These are phyloP conservation scores for Botrytis squamosa DNA, from an alignment of 2,329 filamentous ascomycete genomes.

Conservation along the genomic window DNA sequence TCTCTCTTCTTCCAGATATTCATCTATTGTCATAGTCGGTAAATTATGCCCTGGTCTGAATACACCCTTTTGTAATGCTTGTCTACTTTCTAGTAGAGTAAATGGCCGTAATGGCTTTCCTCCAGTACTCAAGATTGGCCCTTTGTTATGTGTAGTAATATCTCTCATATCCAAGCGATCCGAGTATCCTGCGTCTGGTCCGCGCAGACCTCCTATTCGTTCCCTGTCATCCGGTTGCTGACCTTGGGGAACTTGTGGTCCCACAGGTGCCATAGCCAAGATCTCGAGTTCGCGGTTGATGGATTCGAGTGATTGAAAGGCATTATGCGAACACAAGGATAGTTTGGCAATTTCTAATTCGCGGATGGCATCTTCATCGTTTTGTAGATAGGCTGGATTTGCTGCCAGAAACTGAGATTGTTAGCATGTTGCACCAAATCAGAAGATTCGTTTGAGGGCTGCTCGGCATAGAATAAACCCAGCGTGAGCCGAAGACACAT, in stretches of 20 bases:
- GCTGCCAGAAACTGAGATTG: slow-evolving; percentile 54
- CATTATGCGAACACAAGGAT: slow-evolving; percentile 69
- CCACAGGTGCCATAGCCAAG: slow-evolving; percentile 67
- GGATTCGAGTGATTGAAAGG: slow-evolving; percentile 85
- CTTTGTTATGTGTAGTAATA: slow-evolving; percentile 50
- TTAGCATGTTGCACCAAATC: slow-evolving; percentile 25
- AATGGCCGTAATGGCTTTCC: slow-evolving; percentile 91
- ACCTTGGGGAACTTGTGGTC: slow-evolving; percentile 46
- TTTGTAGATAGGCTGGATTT: slow-evolving; percentile 60
- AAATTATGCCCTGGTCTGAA: slow-evolving; percentile 90
- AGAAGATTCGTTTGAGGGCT: no score
- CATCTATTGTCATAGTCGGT: slow-evolving; percentile 96
- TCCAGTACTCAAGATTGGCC: slow-evolving; percentile 72
- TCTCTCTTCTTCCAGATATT: slow-evolving; percentile 91
- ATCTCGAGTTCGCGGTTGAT: slow-evolving; percentile 83
- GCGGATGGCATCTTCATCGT: slow-evolving; percentile 82
- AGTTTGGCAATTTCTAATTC: slow-evolving; percentile 76
- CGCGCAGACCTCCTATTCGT: slow-evolving; percentile 41
- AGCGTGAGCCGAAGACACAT: slow-evolving; percentile 38
- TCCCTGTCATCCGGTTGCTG: slow-evolving; percentile 47
- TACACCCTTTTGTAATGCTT: slow-evolving; percentile 74
- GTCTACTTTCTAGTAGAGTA: slow-evolving; percentile 74
- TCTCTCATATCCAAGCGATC: slow-evolving; percentile 71
- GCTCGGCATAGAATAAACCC: slow-evolving; percentile 22
- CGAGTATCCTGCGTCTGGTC: slow-evolving; percentile 54